Percentiles rank a stretch among this genome's conserved stretches.
Conservation (phyloP, 176 grass and related monocot genomes). For the Pontederia paniculata region DNA sequence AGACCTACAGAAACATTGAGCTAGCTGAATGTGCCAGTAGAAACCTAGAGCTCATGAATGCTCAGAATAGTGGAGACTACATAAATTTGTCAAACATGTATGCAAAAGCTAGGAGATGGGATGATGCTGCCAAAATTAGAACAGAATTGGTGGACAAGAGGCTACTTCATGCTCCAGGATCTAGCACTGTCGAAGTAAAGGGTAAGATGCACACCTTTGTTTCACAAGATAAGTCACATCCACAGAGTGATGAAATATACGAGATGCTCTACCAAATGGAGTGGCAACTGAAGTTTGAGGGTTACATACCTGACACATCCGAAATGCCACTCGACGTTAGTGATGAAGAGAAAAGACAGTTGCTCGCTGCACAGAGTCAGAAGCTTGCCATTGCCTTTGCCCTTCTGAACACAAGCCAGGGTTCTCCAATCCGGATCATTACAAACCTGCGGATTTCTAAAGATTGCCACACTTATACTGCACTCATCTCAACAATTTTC, state of each 20-base stretch:
- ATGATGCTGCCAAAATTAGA: constrained; percentile 25
- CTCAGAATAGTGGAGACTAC: constrained; percentile 45
- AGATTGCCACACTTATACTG: constrained; percentile 63
- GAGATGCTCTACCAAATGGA: constrained; percentile 79
- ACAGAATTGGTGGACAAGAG: constrained; percentile 31
- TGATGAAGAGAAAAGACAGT: constrained; percentile 50
- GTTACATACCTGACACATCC: constrained; percentile 50
- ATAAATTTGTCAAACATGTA: constrained; percentile 65
- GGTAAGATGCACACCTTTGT: constrained; percentile 54
- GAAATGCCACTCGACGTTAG: constrained; percentile 32
- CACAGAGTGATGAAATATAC: constrained; percentile 32
- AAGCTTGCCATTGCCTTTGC: constrained; percentile 84
- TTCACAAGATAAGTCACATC: constrained; percentile 60
- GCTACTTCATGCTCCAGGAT: constrained; percentile 34
- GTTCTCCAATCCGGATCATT: constrained; percentile 35
- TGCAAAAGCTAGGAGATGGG: constrained; percentile 26
- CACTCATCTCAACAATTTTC: constrained; percentile 45
- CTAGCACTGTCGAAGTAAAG: constrained; percentile 64
- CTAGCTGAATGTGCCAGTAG: constrained; percentile 25
- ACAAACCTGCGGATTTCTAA: constrained; percentile 69
- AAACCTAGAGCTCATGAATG: constrained; percentile 27
- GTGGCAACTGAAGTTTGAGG: constrained; percentile 55
- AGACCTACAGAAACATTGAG: constrained; percentile 39
- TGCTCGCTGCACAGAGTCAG: constrained; percentile 43
- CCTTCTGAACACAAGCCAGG: constrained; percentile 37